Evolutionary conservation across 495 filamentous ascomycete genomes (phyloP), one percentile per base, ranked within the genome.

Genomic region (Aspergillus asperescens): DNA sequence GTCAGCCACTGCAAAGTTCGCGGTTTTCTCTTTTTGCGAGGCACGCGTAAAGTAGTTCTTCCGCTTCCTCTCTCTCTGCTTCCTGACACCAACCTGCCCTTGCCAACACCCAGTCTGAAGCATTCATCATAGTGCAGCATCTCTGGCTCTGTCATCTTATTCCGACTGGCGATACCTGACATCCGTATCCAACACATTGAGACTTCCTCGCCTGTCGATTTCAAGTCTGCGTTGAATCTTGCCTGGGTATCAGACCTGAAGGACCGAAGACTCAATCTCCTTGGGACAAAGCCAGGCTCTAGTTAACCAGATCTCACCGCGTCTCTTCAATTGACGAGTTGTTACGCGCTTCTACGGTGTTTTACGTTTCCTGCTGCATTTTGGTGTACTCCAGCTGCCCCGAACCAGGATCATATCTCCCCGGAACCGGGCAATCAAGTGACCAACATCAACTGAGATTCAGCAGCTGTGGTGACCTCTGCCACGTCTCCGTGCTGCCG

Each of bases 21-120:
- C 34, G 50, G 46, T 41, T 53, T 53, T 51, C 32, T 41, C 22
- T 37, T 47, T 54, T 54, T 23, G 49, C 28, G 42, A 40, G 29
- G 31, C 40, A 52, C 51, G 51, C 51, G 51, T 54, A 47, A 54
- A 54, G 51, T 47, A 32, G 50, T 47, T 54, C 51, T 54, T 54
- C 51, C 51, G 51, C 42, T 31, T 54, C 41, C 51, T 47, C 31
- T 32, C 29, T 25, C 43, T 28, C 45, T 34, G 38, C 52, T 44
- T 44, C 37, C 39, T 35, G 15, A 9, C 51, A 48, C 38, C 52
- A 43, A 27, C 44, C 8, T 41, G 8, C 38, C 15, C 31, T 39
- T 41, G 22, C 24, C 32, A 41, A 41, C 22, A 27, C 38, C 20
- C n/a, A 5, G 1, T 9, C 32, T 46, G 15, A 15, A 24, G n/a